Evolutionary conservation across 1,139 yeast species (phyloP).

Genomic region (Saccharomyces uvarum): DNA sequence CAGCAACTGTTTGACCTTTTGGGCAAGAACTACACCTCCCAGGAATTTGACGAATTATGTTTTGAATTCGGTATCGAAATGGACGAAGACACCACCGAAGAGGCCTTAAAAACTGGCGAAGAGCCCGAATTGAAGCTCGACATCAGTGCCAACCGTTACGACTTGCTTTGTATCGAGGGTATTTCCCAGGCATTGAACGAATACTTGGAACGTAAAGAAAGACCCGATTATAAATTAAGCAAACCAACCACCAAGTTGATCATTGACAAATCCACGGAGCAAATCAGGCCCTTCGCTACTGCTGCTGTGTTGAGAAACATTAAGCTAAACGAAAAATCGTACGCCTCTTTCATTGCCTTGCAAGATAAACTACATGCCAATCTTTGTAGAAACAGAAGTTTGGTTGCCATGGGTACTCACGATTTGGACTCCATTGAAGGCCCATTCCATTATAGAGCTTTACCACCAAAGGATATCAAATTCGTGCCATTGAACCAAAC

Average conservation of each 20-base stretch:
- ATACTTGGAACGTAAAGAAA: constrained; percentile 59
- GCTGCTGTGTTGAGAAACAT: constrained; percentile 86
- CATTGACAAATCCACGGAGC: constrained; percentile 63
- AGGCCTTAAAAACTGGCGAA: constrained; percentile 65
- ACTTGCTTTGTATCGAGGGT: constrained; percentile 96
- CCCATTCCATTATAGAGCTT: constrained; percentile 84
- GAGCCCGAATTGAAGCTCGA: constrained; percentile 96
- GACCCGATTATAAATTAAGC: constrained; percentile 61
- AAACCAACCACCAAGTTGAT: constrained; percentile 60
- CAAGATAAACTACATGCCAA: constrained; percentile 96
- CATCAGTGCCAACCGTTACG: constrained; percentile 96
- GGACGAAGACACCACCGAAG: constrained; percentile 87
- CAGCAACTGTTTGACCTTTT: constrained; percentile 78
- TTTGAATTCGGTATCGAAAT: constrained; percentile 96
- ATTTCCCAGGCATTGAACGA: constrained; percentile 91
- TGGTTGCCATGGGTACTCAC: constrained; percentile 98
- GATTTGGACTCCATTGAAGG: constrained; percentile 76
- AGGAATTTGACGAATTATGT: constrained; percentile 94
- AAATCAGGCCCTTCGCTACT: constrained; percentile 86
- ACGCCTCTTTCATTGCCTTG: constrained; percentile 88
- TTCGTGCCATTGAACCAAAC: constrained; percentile 84
- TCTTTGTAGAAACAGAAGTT: constrained; percentile 90
- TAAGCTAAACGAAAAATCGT: constrained; percentile 70
- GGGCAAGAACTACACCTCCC: constrained; percentile 74
- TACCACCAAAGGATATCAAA: constrained; percentile 68